Evolutionary conservation across 2,329 filamentous ascomycete genomes (phyloP).

Genomic region (Ascochyta clinopodiicola): DNA sequence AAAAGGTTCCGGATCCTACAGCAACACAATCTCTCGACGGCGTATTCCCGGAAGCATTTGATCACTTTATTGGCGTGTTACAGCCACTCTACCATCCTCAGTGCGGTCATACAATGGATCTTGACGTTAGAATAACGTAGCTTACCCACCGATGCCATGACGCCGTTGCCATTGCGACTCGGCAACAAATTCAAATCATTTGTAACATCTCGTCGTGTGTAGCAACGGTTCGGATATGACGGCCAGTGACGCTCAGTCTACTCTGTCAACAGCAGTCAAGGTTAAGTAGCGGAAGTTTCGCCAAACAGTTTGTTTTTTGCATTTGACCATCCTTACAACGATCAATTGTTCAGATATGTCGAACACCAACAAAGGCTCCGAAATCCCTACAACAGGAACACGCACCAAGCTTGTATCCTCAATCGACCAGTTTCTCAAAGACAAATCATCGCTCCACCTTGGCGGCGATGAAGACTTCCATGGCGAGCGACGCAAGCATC

Average conservation of each 20-base stretch:
- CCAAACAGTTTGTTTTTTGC: neutral
- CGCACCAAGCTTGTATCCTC: constrained; percentile 15
- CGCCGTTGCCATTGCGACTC: neutral
- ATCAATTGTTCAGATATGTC: neutral
- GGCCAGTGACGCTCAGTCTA: neutral
- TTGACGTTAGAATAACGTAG: constrained; percentile 6
- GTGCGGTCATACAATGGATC: neutral
- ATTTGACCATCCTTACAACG: neutral
- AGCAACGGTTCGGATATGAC: neutral
- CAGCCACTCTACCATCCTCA: neutral
- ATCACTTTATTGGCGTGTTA: neutral
- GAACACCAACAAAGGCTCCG: neutral
- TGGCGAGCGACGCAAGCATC: constrained; percentile 29
- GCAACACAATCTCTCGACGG: neutral
- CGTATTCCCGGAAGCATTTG: neutral
- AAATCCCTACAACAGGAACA: neutral
- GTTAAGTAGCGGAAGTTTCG: neutral
- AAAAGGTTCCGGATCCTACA: neutral
- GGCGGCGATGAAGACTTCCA: constrained; percentile 33
- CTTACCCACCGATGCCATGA: neutral
- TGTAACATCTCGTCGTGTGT: neutral
- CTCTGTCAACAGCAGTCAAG: neutral
- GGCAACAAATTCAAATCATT: neutral
- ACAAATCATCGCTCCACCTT: constrained; percentile 31
- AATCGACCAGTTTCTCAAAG: constrained; percentile 24